These are phyloP conservation scores for Karstenula rhodostoma DNA, from an alignment of 2,329 filamentous ascomycete species.

Conservation along the genomic window DNA sequence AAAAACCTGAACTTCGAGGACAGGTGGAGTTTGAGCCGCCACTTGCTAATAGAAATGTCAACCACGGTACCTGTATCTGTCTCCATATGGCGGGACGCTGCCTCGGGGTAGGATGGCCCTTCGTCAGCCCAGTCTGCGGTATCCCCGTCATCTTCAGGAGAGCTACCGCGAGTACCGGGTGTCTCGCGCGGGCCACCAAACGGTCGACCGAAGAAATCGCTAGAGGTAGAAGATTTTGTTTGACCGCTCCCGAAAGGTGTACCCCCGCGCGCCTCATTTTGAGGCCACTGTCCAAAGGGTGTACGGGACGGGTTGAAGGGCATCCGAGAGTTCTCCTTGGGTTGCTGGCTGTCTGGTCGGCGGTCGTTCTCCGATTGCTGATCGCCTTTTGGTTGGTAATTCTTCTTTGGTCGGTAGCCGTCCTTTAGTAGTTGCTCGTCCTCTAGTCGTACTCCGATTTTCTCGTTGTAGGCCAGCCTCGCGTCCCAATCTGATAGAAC, in stretches of 20 bases:
- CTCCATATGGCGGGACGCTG: constrained; percentile 10
- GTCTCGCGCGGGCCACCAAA: neutral
- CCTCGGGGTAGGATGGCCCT: neutral
- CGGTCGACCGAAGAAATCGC: neutral
- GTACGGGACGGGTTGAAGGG: too few relatives aligned
- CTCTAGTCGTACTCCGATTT: neutral
- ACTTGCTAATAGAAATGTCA: constrained; percentile 14
- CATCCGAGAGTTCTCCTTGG: too few relatives aligned
- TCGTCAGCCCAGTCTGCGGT: neutral
- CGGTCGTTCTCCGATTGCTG: neutral
- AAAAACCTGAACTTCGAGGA: constrained; percentile 17
- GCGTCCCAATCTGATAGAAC: neutral
- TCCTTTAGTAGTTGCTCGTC: neutral
- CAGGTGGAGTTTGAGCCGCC: constrained; percentile 9
- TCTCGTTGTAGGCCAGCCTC: neutral
- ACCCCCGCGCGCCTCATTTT: too few relatives aligned
- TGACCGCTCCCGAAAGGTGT: too few relatives aligned
- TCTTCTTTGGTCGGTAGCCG: too few relatives aligned
- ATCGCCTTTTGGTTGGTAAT: neutral
- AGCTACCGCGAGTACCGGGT: neutral
- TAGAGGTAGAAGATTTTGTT: neutral
- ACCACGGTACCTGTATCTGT: constrained; percentile 9
- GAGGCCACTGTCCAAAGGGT: too few relatives aligned
- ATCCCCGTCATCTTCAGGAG: neutral
- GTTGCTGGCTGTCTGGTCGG: too few relatives aligned